phyloP scores from a whole-genome alignment of 2,329 filamentous ascomycete species.

The Amesomyces nigricolor region DNA sequence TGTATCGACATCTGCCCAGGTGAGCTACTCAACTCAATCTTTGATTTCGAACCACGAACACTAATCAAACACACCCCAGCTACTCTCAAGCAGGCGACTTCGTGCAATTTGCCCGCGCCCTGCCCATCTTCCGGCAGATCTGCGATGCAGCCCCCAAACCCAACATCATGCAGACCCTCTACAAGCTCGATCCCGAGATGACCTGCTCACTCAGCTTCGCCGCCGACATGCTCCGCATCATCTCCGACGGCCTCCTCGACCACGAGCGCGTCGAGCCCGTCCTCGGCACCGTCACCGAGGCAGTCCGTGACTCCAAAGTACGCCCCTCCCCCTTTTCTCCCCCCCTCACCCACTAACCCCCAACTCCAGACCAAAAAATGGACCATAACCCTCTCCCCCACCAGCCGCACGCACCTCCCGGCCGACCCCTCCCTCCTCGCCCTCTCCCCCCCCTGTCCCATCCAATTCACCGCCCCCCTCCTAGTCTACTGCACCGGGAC shows the following conservation, averaged over 20 bases:
- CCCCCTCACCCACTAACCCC: background rate
- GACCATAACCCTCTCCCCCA: constrained; percentile 2
- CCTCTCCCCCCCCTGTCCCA: background rate
- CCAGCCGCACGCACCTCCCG: background rate
- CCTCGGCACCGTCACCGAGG: constrained; percentile 1
- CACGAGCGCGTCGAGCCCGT: constrained; percentile 14
- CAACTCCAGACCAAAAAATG: constrained; percentile 4
- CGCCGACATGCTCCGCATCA: constrained; percentile 21
- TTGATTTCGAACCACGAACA: background rate
- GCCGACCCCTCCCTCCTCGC: background rate
- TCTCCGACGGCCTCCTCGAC: constrained; percentile 14
- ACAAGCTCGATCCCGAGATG: constrained; percentile 5
- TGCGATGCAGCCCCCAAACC: constrained; percentile 2
- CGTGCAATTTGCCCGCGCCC: constrained; percentile 14
- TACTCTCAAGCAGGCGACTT: constrained; percentile 20
- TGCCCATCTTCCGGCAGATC: constrained; percentile 13
- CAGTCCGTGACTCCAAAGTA: constrained; percentile 2
- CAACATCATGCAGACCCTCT: constrained; percentile 15
- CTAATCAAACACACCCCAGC: constrained; percentile 2
- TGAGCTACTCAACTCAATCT: background rate
- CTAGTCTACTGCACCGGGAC: constrained; percentile 22
- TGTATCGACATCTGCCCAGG: constrained; percentile 21
- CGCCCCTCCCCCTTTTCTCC: background rate
- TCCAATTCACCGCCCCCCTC: constrained; percentile 9
- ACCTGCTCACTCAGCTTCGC: constrained; percentile 20